Evolutionary conservation across 2,329 filamentous ascomycete genomes (phyloP).

Genomic region (Aspergillus sojae): DNA sequence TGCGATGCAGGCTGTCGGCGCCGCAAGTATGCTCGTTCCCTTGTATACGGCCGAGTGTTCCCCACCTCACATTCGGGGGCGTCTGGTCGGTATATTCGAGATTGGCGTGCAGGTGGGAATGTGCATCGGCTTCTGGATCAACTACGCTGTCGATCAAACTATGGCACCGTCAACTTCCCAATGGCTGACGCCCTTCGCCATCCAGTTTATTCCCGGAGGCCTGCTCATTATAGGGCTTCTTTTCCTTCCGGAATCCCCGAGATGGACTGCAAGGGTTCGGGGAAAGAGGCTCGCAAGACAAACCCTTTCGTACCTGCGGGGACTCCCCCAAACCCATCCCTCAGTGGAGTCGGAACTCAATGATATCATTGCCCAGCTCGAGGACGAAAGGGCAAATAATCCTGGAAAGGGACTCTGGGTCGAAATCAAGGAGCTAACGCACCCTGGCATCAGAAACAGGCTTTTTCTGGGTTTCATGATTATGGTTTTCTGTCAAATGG

Average conservation of each 20-base stretch:
- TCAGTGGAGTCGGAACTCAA: slow-evolving; percentile 46
- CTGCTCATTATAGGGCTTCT: slow-evolving; percentile 61
- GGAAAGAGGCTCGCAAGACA: slow-evolving; percentile 63
- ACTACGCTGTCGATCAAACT: slow-evolving; percentile 49
- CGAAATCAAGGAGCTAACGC: background rate
- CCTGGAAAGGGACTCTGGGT: background rate
- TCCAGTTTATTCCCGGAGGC: slow-evolving; percentile 64
- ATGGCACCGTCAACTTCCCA: slow-evolving; percentile 46
- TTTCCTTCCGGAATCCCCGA: slow-evolving; percentile 63
- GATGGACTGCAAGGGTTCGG: slow-evolving; percentile 66
- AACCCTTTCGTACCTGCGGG: slow-evolving; percentile 56
- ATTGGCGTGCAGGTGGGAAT: slow-evolving; percentile 52
- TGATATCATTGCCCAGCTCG: slow-evolving; percentile 7
- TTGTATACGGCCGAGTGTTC: slow-evolving; percentile 34
- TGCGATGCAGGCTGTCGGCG: slow-evolving; percentile 4
- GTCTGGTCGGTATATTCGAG: slow-evolving; percentile 62
- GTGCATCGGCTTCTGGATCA: slow-evolving; percentile 53
- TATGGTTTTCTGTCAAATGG: slow-evolving; percentile 8
- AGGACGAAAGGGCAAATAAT: background rate
- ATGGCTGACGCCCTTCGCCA: slow-evolving; percentile 63
- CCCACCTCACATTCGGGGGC: slow-evolving; percentile 59
- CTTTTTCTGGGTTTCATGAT: slow-evolving; percentile 10
- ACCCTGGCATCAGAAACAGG: background rate
- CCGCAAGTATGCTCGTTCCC: slow-evolving; percentile 13
- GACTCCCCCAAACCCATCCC: slow-evolving; percentile 52